phyloP scores from a whole-genome alignment of 2,329 filamentous ascomycete genomes.

The Fusarium zealandicum region DNA sequence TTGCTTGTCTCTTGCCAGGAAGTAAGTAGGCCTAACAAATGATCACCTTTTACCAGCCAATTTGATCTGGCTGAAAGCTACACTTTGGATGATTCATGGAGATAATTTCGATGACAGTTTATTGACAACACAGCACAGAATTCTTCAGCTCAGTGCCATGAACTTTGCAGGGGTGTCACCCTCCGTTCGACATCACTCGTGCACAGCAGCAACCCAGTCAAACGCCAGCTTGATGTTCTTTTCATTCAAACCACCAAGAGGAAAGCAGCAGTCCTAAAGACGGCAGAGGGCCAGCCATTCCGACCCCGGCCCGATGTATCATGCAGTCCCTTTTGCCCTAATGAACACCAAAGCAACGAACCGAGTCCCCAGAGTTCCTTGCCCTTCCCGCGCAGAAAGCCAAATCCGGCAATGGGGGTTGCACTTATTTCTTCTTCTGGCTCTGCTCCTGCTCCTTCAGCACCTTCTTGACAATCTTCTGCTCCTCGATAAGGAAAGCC shows the following conservation, averaged over 20 bases:
- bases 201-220: slow-evolving; percentile 29
- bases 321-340: slow-evolving; percentile 59
- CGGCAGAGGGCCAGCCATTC: slow-evolving; percentile 55
- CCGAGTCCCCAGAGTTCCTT: slow-evolving; percentile 49
- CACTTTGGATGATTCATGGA: no score
- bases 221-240: slow-evolving; percentile 50
- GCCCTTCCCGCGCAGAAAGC: slow-evolving; percentile 47
- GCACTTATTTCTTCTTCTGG: slow-evolving; percentile 72
- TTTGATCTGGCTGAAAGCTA: no score
- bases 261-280: slow-evolving; percentile 52
- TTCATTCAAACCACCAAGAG: slow-evolving; percentile 58
- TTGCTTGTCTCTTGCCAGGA: no score
- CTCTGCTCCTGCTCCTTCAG: slow-evolving; percentile 94
- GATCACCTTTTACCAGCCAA: no score
- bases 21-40: no score
- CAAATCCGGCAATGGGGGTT: slow-evolving; percentile 45
- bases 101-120: no score
- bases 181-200: slow-evolving; percentile 28
- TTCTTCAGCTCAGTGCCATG: background rate
- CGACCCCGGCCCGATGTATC: slow-evolving; percentile 50
- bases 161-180: slow-evolving; percentile 5
- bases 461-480: slow-evolving; percentile 99
- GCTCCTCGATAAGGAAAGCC: slow-evolving; percentile 99
- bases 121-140: no score
- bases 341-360: slow-evolving; percentile 64